Percentiles rank a stretch among this genome's conserved stretches.
Evolutionary conservation across 2,329 filamentous ascomycete genomes (phyloP).

Genomic region (Plectosphaerella plurivora): DNA sequence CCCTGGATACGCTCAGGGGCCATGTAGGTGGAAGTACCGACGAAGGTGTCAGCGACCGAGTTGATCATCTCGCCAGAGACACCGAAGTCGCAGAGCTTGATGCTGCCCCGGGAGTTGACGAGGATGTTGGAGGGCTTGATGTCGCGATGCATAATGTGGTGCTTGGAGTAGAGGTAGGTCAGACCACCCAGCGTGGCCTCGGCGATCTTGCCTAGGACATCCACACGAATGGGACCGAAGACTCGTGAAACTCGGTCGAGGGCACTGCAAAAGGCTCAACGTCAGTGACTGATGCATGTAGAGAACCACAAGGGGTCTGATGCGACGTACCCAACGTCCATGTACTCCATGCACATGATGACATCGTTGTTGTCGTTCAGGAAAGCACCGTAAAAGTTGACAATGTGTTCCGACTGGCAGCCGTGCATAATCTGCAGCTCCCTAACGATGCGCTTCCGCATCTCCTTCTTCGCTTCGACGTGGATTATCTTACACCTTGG

Average conservation of each 20-base stretch:
- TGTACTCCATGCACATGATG: constrained; percentile 99
- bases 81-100: constrained; percentile 98
- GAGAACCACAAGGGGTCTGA: neutral
- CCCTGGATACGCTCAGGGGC: constrained; percentile 96
- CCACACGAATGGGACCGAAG: constrained; percentile 91
- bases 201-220: constrained; percentile 95
- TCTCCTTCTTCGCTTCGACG: constrained; percentile 95
- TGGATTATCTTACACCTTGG: constrained; percentile 73
- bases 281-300: neutral
- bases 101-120: constrained; percentile 87
- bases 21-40: constrained; percentile 99
- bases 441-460: constrained; percentile 93
- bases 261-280: constrained; percentile 51
- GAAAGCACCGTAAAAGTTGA: constrained; percentile 96
- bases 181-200: constrained; percentile 91
- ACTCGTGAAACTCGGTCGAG: constrained; percentile 91
- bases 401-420: constrained; percentile 94
- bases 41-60: constrained; percentile 96
- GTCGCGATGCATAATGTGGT: constrained; percentile 98
- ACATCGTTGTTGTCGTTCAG: constrained; percentile 96
- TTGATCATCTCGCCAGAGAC: constrained; percentile 98
- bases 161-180: constrained; percentile 89
- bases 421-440: constrained; percentile 98
- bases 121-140: constrained; percentile 98
- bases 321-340: constrained; percentile 86